These are phyloP conservation scores for Fusarium cicatricum DNA, from an alignment of 2,329 filamentous ascomycete species.

Conservation along the genomic window DNA sequence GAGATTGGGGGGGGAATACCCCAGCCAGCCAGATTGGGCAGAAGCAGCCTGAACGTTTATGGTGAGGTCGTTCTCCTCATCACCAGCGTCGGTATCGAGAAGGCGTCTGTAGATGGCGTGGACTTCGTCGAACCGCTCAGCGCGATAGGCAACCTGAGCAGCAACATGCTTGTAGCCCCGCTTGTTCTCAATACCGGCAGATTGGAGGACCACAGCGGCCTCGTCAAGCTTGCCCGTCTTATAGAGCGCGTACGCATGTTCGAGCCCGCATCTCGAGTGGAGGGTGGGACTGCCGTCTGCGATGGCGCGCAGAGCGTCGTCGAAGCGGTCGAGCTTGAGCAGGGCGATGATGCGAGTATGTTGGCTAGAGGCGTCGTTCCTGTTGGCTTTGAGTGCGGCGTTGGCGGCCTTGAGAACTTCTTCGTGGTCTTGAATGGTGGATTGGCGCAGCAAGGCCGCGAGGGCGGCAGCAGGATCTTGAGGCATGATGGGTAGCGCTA, in stretches of 20 bases:
- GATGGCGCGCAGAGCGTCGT: constrained; percentile 76
- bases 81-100: constrained; percentile 55
- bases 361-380: constrained; percentile 66
- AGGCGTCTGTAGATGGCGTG: constrained; percentile 70
- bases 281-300: constrained; percentile 69
- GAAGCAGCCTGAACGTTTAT: constrained; percentile 79
- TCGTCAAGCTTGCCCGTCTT: constrained; percentile 75
- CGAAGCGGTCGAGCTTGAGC: constrained; percentile 82
- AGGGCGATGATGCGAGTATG: constrained; percentile 78
- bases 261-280: constrained; percentile 68
- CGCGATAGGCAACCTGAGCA: constrained; percentile 76
- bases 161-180: constrained; percentile 61
- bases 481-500: constrained; percentile 46
- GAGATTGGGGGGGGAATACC: constrained; percentile 54
- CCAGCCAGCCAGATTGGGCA: constrained; percentile 77
- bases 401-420: constrained; percentile 73
- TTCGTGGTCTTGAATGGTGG: constrained; percentile 74
- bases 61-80: constrained; percentile 76
- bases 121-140: constrained; percentile 75
- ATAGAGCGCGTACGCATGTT: constrained; percentile 85
- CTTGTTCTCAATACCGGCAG: constrained; percentile 42
- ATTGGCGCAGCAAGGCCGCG: constrained; percentile 61
- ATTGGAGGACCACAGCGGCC: constrained; percentile 60
- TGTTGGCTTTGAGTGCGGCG: constrained; percentile 68
- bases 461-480: constrained; percentile 60